phyloP scores from a whole-genome alignment of 345 rosid genomes.

The Citrus cavaleriei region DNA sequence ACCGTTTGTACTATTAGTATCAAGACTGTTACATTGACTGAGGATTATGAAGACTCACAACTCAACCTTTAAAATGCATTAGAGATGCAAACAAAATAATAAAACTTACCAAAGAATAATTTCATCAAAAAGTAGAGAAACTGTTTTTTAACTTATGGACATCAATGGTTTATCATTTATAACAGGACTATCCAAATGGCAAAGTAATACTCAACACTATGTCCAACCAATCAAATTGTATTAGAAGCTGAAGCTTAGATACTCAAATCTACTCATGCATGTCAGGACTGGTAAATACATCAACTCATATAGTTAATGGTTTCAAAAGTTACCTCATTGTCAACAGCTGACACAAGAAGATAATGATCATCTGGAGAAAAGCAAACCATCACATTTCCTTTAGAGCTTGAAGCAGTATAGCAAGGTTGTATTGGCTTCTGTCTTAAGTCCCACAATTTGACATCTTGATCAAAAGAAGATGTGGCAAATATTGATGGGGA shows the following conservation, averaged over 20 bases:
- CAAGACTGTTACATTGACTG: neutral
- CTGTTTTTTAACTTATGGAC: neutral
- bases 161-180: neutral
- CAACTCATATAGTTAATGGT: conserved; percentile 6
- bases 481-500: conserved; percentile 86
- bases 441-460: conserved; percentile 93
- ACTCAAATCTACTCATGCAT: neutral
- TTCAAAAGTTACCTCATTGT: conserved; percentile 70
- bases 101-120: neutral
- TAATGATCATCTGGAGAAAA: conserved; percentile 98
- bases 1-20: neutral
- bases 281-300: neutral
- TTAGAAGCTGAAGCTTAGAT: neutral
- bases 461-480: conserved; percentile 91
- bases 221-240: neutral
- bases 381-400: conserved; percentile 98
- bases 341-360: conserved; percentile 91
- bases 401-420: conserved; percentile 71
- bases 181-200: neutral
- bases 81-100: neutral
- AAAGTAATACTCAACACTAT: neutral
- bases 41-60: neutral
- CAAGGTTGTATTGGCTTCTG: conserved; percentile 75
- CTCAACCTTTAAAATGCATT: neutral
- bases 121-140: neutral